A percentile compares a stretch with the other conserved stretches of the same genome.
Conservation (phyloP, 441 rosid genomes). For the Gossypium laxum region DNA sequence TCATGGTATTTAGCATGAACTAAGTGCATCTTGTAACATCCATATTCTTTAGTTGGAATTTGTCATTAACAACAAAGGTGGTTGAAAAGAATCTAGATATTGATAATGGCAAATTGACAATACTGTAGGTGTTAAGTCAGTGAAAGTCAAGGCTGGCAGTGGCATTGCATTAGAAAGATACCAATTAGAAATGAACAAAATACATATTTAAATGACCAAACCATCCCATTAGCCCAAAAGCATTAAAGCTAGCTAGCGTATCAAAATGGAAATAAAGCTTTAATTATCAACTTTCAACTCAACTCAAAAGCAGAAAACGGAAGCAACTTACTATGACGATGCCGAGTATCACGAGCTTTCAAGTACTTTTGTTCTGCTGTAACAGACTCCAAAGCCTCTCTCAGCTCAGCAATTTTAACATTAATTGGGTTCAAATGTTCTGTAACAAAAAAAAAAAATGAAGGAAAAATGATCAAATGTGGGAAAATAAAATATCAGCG, state of each 20-base stretch:
- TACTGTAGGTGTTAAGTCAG: not conserved
- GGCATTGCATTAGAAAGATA: not conserved
- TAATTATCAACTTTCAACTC: constrained; percentile 4
- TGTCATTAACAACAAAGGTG: not conserved
- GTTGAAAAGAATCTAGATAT: not conserved
- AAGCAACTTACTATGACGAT: constrained; percentile 61
- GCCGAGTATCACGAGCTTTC: constrained; percentile 79
- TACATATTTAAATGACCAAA: not conserved
- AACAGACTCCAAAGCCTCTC: constrained; percentile 87
- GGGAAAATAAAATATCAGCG: not conserved
- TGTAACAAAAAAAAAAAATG: constrained; percentile 23
- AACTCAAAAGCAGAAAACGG: not conserved
- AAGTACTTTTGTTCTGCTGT: constrained; percentile 82
- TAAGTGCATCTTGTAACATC: not conserved
- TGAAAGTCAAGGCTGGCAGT: not conserved
- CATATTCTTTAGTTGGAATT: not conserved
- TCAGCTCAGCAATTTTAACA: constrained; percentile 87
- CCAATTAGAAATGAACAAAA: not conserved
- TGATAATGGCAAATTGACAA: not conserved
- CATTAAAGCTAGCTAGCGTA: not conserved
- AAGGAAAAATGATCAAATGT: not conserved
- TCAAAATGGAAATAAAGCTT: not conserved
- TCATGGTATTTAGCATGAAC: not conserved
- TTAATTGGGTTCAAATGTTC: constrained; percentile 90
- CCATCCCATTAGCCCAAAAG: not conserved